Base-by-base conservation (phyloP, 192 early-diverging fungal species). In the Backusella circina region DNA sequence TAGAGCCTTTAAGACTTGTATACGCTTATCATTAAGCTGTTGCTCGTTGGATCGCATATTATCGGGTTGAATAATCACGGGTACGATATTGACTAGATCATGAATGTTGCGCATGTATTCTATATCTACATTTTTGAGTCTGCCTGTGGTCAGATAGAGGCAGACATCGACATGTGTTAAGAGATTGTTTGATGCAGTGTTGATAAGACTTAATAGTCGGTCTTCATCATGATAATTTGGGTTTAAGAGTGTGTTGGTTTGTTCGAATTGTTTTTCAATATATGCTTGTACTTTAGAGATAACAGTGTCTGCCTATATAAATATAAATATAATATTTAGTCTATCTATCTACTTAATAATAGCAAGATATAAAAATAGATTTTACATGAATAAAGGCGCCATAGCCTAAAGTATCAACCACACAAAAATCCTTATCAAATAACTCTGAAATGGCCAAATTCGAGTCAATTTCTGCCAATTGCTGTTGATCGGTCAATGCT, bases 91-190 rank as follows among this genome's bases (percentile, higher is more conserved):
- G 41, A 84, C 78, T 54, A 92, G 82, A 37, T 86, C 80, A 32
- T 85, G 85, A 21, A 87, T 80, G 23, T 76, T 57, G 28, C 89
- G 82, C 83, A 93, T 88, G 72, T 87, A 93, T 79, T 93, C 92
- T 26, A 92, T 72, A 75, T 93, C 92, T n/a, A 90, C 86, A n/a
- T 88, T 84, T 69, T 92, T 93, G 13, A 91, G 35, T 2, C 91
- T 84, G 69, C 91, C 86, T 18, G 84, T 61, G 36, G 83, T 84
- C 15, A 87, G 16, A 69, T 87, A 87, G n/a, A 87, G 79, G 73
- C 86, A 87, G 5, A 76, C 75, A 47, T 87, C 86, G 7, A 85
- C 77, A 70, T 85, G 85, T 18, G 70, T 68, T 28, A 75, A 41
- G 5, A 47, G 73, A 18, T 70, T 74, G 32, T 47, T n/a, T 16